These are phyloP conservation scores for Solanum lycopersicoides DNA, from an alignment of 257 asterid genomes.

Conservation along the genomic window DNA sequence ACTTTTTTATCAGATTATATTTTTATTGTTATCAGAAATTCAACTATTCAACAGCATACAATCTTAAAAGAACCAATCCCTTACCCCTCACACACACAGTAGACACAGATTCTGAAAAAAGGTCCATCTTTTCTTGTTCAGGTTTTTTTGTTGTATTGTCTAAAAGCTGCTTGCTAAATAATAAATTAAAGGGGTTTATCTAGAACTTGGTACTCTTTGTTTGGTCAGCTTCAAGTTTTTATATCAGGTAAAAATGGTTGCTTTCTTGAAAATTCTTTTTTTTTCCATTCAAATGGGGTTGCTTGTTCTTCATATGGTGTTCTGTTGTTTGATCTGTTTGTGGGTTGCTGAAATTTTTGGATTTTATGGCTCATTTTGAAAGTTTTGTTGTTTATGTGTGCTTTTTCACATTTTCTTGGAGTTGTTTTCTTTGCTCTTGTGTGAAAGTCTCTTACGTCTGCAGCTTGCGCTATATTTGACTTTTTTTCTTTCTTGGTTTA, in stretches of 20 bases:
- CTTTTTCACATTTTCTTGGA: not conserved
- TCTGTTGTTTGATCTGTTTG: not conserved
- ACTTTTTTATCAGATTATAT: not conserved
- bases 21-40: not conserved
- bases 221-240: not conserved
- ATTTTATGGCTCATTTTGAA: not conserved
- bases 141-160: not conserved
- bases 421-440: not conserved
- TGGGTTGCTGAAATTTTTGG: not conserved
- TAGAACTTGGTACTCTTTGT: not conserved
- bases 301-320: not conserved
- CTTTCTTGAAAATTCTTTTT: not conserved
- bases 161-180: not conserved
- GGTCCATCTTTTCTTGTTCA: not conserved
- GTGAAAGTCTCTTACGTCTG: not conserved
- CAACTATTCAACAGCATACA: constrained; percentile 6
- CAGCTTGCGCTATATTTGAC: not conserved
- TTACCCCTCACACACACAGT: not conserved
- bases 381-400: not conserved
- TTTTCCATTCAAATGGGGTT: not conserved
- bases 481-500: not conserved
- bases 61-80: not conserved
- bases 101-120: not conserved
- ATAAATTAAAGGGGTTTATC: not conserved
- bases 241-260: not conserved